Conservation (phyloP, 202 grass and related monocot genomes). For the Bolboschoenoplectus hybrid region DNA sequence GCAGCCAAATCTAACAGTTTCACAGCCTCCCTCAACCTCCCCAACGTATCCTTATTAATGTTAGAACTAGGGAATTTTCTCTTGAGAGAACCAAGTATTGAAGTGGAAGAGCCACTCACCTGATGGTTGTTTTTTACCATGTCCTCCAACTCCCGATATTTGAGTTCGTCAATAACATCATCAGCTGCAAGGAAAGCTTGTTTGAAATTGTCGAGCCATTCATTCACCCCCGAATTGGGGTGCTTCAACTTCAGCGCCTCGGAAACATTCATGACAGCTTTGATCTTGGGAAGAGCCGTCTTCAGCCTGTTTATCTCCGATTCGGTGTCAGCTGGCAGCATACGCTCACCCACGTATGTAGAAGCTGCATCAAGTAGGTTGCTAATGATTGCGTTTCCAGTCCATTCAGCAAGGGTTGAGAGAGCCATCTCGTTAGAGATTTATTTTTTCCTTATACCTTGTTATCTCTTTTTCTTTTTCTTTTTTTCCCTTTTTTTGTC, state of each 20-base stretch:
- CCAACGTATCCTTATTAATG: not conserved
- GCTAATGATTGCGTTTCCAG: not conserved
- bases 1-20: not conserved
- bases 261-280: not conserved
- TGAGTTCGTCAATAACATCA: not conserved
- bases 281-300: not conserved
- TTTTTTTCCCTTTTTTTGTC: not conserved
- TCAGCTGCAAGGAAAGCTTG: not conserved
- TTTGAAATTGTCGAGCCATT: not conserved
- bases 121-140: not conserved
- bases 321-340: not conserved
- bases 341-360: not conserved
- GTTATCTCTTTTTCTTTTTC: not conserved
- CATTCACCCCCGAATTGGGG: not conserved
- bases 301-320: not conserved
- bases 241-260: not conserved
- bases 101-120: not conserved
- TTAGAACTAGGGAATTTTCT: not conserved
- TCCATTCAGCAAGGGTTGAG: not conserved
- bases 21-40: not conserved
- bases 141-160: not conserved
- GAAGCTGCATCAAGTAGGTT: not conserved
- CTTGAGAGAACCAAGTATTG: not conserved
- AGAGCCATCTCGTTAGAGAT: not conserved
- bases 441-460: not conserved